Conservation (phyloP, 108 stramenopile species). For the Pseudonitzschia delicatissima region DNA sequence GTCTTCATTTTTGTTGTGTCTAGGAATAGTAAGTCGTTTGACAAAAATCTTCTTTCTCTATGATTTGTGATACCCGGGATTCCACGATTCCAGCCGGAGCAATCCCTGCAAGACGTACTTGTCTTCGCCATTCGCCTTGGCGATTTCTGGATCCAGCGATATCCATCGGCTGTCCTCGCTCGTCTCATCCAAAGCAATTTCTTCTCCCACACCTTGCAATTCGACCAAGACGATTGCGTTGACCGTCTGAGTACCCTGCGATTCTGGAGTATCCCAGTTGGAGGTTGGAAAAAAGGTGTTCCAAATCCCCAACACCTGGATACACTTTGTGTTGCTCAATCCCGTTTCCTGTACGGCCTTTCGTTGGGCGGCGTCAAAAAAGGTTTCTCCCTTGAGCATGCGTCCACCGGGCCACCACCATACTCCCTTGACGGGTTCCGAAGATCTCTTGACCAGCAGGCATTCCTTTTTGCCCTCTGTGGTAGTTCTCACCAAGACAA, state of each 20-base stretch:
- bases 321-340: slow-evolving; percentile 38
- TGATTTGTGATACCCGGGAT: slow-evolving; percentile 32
- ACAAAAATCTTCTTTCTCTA: neutral
- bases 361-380: slow-evolving; percentile 60
- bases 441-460: slow-evolving; percentile 53
- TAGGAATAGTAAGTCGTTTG: neutral
- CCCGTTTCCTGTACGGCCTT: slow-evolving; percentile 69
- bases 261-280: slow-evolving; percentile 50
- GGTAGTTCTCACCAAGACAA: slow-evolving; percentile 47
- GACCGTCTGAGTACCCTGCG: slow-evolving; percentile 70
- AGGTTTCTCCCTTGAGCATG: slow-evolving; percentile 71
- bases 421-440: slow-evolving; percentile 66
- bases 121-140: slow-evolving; percentile 46
- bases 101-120: slow-evolving; percentile 53
- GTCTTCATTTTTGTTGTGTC: too few species aligned
- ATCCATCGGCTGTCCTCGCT: slow-evolving; percentile 53
- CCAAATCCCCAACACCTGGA: slow-evolving; percentile 64
- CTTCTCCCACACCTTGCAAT: slow-evolving; percentile 29
- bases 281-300: slow-evolving; percentile 48
- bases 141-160: slow-evolving; percentile 47
- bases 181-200: slow-evolving; percentile 52
- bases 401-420: slow-evolving; percentile 81
- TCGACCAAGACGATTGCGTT: slow-evolving; percentile 69
- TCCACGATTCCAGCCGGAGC: slow-evolving; percentile 49
- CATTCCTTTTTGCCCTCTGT: slow-evolving; percentile 33